Base-by-base conservation (phyloP, 2,329 filamentous ascomycete genomes). In the Fusarium citri region DNA sequence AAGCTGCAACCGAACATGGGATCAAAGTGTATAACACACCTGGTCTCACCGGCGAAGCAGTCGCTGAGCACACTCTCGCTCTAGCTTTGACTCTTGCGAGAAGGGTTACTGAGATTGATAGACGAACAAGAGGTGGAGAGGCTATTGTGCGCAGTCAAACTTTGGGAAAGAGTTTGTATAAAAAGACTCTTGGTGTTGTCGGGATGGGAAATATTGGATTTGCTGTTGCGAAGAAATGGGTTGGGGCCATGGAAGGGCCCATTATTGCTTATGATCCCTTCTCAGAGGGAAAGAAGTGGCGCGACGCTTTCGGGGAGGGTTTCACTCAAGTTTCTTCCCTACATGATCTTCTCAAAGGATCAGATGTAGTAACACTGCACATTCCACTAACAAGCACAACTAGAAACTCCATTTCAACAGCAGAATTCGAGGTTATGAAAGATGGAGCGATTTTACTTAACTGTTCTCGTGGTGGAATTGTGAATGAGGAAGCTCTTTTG, bases 171-270 rank as follows among this genome's bases (percentile, higher is more conserved):
- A 57, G 55, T 12, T 20, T 57, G 14, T 55, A 30, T 7, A 57
- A 41, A 11, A 57, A 55, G 10, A 55, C 20, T 0, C 5, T 57
- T 3, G 47, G 55, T 0, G 48, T 57, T 42, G 4, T 57, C 1
- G 55, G 55, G 0, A 57, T 57, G 55, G 55, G 55, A 1, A 57
- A 57, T 5, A 55, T 57, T 15, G 55, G 55, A 0, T 5, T 57
- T 2, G 20, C 55, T 22, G 34, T 57, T 20, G 55, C 55, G 11
- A 55, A 31, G 55, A 57, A 57, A 12, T 57, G 55, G 55, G 12
- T 25, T 25, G 55, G 55, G 0, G 55, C 55, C 3, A 54, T 55
- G 55, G 55, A 42, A 7, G 55, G 55, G 2, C 55, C 0, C 3
- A 42, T 57, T 1, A 12, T 57, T 0, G 26, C 55, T 1, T 55